Evolutionary conservation across 352 stramenopile genomes (phyloP).

Genomic region (Phytophthora sansomeana): DNA sequence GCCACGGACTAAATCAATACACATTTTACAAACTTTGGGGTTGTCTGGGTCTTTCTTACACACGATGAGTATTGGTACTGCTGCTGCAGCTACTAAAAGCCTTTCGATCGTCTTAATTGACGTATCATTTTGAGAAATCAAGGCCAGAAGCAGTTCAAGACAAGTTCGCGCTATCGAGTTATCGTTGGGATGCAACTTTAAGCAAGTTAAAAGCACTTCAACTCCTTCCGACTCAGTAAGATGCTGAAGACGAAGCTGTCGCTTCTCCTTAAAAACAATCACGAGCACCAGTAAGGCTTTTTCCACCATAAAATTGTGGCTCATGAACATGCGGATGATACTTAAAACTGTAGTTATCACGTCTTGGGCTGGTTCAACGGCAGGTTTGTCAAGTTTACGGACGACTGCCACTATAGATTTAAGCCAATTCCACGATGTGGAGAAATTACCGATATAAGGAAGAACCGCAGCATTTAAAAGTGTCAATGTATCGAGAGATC

Average conservation of each 20-base stretch:
- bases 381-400: constrained; percentile 10
- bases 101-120: constrained; percentile 12
- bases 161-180: constrained; percentile 17
- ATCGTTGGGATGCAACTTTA: constrained; percentile 33
- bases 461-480: constrained; percentile 19
- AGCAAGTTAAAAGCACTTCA: constrained; percentile 25
- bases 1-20: constrained; percentile 22
- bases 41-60: constrained; percentile 22
- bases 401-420: constrained; percentile 24
- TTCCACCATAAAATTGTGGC: constrained; percentile 35
- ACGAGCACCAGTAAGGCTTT: constrained; percentile 18
- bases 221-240: constrained; percentile 27
- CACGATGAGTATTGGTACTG: constrained; percentile 17
- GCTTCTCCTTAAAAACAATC: constrained; percentile 21
- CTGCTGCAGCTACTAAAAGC: constrained; percentile 15
- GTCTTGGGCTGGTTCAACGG: constrained; percentile 15
- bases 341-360: constrained; percentile 5
- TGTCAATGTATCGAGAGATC: constrained; percentile 11
- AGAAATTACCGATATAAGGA: constrained; percentile 14
- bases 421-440: constrained; percentile 33
- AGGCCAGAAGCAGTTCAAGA: constrained; percentile 17
- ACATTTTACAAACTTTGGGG: constrained; percentile 24
- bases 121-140: constrained; percentile 5
- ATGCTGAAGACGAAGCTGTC: constrained; percentile 16
- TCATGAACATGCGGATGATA: constrained; percentile 33